Evolutionary conservation across 345 rosid species (phyloP).

Genomic region (Durio zibethinus): DNA sequence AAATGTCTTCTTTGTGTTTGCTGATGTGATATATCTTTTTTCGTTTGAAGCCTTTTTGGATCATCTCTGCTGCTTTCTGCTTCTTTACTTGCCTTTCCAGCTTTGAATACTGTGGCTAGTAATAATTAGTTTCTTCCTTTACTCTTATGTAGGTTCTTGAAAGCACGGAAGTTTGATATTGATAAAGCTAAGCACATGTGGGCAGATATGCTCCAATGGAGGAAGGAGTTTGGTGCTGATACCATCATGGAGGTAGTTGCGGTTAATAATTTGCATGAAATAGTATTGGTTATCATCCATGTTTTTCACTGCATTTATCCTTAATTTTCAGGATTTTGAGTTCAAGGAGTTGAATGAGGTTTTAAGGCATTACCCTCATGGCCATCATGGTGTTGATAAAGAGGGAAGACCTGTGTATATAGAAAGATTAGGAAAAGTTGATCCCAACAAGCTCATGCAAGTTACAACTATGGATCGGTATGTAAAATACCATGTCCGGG

Average conservation of each 20-base stretch:
- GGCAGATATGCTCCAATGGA: conserved; percentile 97
- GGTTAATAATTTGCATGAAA: conserved; percentile 15
- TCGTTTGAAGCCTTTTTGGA: background rate
- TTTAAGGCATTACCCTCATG: conserved; percentile 77
- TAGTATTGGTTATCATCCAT: background rate
- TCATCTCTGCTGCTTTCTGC: background rate
- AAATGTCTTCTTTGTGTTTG: background rate
- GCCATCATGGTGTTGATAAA: conserved; percentile 96
- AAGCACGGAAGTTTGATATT: conserved; percentile 85
- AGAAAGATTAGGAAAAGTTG: conserved; percentile 94
- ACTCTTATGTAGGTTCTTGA: conserved; percentile 53
- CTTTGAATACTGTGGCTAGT: background rate
- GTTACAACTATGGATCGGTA: conserved; percentile 86
- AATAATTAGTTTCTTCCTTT: background rate
- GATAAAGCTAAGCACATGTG: conserved; percentile 98
- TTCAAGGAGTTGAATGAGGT: conserved; percentile 82
- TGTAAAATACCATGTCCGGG: conserved; percentile 82
- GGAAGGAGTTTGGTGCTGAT: conserved; percentile 78
- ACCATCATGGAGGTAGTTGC: conserved; percentile 66
- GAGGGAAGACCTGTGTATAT: conserved; percentile 93
- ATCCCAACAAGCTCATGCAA: conserved; percentile 79
- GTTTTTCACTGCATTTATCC: conserved; percentile 16
- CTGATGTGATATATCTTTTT: background rate
- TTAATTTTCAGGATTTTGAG: conserved; percentile 71
- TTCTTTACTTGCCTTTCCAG: background rate